phyloP scores from a whole-genome alignment of 352 stramenopile genomes.

The Blastocystis sp. region DNA sequence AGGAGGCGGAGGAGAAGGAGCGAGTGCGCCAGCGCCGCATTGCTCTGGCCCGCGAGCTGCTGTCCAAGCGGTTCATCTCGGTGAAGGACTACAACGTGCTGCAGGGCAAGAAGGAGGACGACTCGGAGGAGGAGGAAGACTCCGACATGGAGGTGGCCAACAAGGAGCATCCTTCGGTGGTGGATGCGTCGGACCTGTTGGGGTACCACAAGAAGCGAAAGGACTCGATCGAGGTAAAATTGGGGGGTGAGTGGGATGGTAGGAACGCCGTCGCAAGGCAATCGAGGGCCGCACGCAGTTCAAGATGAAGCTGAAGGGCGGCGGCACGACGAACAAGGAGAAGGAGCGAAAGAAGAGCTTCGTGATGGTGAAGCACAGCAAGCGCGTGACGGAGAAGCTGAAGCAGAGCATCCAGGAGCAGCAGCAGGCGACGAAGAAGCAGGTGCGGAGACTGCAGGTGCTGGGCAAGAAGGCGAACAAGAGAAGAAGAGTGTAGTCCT shows the following conservation, averaged over 20 bases:
- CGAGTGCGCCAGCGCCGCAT: constrained; percentile 25
- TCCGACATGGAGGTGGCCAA: constrained; percentile 67
- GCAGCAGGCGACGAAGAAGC: constrained; percentile 78
- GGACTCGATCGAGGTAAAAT: constrained; percentile 81
- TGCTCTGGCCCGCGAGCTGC: constrained; percentile 3
- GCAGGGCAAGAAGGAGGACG: background rate
- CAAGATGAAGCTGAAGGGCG: constrained; percentile 76
- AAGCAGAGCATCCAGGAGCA: constrained; percentile 81
- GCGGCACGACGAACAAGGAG: constrained; percentile 93
- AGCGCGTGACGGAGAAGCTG: constrained; percentile 82
- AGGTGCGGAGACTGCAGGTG: constrained; percentile 78
- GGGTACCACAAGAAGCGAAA: constrained; percentile 84
- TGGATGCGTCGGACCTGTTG: constrained; percentile 78
- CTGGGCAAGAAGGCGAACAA: constrained; percentile 78
- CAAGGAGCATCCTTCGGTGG: constrained; percentile 29
- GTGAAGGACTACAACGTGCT: constrained; percentile 32
- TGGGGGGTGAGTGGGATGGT: constrained; percentile 27
- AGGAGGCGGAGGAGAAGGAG: constrained; percentile 67
- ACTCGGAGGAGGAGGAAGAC: constrained; percentile 43
- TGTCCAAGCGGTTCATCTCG: constrained; percentile 24
- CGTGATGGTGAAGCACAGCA: constrained; percentile 92
- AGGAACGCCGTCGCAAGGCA: constrained; percentile 57
- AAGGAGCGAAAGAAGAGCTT: constrained; percentile 95
- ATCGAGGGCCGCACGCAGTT: constrained; percentile 41
- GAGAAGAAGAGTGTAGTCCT: constrained; percentile 71